Conservation (phyloP, 768 basidiomycete genomes). For the Pisolithus tinctorius region DNA sequence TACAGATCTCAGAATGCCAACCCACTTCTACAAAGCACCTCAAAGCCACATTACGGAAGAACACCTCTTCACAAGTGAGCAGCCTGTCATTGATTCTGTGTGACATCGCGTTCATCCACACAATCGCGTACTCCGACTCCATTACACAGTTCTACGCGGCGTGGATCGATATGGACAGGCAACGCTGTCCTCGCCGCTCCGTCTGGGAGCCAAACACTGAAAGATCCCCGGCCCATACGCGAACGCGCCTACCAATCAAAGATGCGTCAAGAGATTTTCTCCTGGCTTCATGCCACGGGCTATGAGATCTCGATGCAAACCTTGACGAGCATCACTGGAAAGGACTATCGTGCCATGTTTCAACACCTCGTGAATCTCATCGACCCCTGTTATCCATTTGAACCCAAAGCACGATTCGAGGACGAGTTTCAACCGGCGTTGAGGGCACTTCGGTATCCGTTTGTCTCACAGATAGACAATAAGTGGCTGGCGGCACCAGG, state of each 20-base stretch:
- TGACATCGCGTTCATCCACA: slow-evolving; percentile 3
- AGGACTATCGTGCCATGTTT: slow-evolving; percentile 83
- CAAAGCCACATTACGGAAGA: slow-evolving; percentile 58
- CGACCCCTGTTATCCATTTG: slow-evolving; percentile 63
- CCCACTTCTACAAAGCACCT: slow-evolving; percentile 61
- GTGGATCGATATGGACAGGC: slow-evolving; percentile 70
- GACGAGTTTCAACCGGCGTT: slow-evolving; percentile 79
- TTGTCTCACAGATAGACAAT: slow-evolving; percentile 67
- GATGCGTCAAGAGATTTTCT: slow-evolving; percentile 71
- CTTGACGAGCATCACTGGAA: slow-evolving; percentile 72
- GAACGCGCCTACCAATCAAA: slow-evolving; percentile 66
- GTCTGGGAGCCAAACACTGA: slow-evolving; percentile 49
- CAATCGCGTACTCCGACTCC: neutral
- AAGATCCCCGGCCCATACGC: slow-evolving; percentile 75
- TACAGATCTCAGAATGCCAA: slow-evolving; percentile 65
- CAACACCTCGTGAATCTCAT: slow-evolving; percentile 64
- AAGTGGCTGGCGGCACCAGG: slow-evolving; percentile 87
- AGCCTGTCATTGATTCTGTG: neutral
- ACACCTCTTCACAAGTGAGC: slow-evolving; percentile 68
- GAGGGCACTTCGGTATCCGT: slow-evolving; percentile 77
- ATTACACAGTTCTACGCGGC: slow-evolving; percentile 52
- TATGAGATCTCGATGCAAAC: slow-evolving; percentile 65
- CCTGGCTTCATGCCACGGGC: slow-evolving; percentile 59
- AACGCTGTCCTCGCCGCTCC: slow-evolving; percentile 38
- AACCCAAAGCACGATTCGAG: slow-evolving; percentile 54